Conservation (phyloP, 306 rosid species). For the Pterocarpus santalinus region DNA sequence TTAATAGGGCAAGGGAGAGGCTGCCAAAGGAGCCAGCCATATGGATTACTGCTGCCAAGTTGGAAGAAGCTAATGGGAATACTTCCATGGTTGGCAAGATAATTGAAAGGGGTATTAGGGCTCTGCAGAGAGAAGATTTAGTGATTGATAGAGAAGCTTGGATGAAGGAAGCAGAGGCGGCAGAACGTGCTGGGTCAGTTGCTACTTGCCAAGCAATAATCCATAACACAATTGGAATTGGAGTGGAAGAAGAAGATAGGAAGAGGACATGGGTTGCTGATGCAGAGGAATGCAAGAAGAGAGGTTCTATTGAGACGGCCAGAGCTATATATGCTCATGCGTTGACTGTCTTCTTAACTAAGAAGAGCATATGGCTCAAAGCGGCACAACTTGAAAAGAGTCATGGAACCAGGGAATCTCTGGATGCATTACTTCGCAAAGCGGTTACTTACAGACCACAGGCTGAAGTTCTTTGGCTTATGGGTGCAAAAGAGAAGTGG, state of each 20-base stretch:
- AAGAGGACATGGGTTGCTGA: constrained; percentile 98
- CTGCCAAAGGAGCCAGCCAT: constrained; percentile 88
- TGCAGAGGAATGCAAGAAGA: constrained; percentile 95
- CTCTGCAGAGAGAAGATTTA: constrained; percentile 82
- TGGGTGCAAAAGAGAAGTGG: constrained; percentile 99
- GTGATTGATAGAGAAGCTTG: constrained; percentile 85
- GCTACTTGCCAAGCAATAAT: constrained; percentile 84
- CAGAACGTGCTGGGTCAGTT: constrained; percentile 86
- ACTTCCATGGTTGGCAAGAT: constrained; percentile 85
- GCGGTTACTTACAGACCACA: constrained; percentile 91
- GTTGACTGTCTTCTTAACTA: constrained; percentile 81
- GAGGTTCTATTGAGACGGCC: constrained; percentile 91
- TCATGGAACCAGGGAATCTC: constrained; percentile 90
- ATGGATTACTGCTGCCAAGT: constrained; percentile 91
- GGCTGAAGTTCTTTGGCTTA: constrained; percentile 97
- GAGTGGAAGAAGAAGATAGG: constrained; percentile 95
- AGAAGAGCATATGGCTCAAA: constrained; percentile 97
- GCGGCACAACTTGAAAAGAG: constrained; percentile 97
- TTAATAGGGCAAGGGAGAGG: constrained; percentile 83
- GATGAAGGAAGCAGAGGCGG: constrained; percentile 98
- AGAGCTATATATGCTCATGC: constrained; percentile 92
- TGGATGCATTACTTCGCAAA: constrained; percentile 85
- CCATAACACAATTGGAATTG: constrained; percentile 76
- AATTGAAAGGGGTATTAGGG: constrained; percentile 90
- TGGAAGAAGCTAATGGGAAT: constrained; percentile 95